Conservation (phyloP, 2,329 filamentous ascomycete species). For the Aspergillus pseudoviridinutans region DNA sequence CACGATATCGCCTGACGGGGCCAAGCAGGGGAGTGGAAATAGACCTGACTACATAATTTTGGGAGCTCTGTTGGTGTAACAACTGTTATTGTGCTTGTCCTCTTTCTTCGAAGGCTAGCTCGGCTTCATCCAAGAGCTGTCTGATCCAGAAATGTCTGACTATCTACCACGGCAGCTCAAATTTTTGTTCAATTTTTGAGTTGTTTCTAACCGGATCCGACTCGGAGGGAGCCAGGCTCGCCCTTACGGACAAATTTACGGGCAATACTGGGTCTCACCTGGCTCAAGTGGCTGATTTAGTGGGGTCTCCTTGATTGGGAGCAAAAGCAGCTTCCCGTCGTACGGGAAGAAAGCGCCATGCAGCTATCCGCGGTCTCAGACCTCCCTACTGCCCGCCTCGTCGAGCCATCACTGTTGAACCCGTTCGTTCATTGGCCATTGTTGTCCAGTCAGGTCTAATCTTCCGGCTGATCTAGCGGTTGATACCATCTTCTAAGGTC, state of each 20-base stretch:
- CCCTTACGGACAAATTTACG: conserved; percentile 5
- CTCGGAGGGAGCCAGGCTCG: conserved; percentile 11
- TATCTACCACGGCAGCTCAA: background rate
- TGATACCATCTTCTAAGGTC: conserved; percentile 11
- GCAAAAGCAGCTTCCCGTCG: conserved; percentile 22
- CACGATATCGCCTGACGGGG: conserved; percentile 11
- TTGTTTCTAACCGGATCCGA: conserved; percentile 1
- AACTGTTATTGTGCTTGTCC: background rate
- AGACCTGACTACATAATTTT: conserved; percentile 3
- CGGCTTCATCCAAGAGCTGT: background rate
- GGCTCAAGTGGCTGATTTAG: conserved; percentile 10
- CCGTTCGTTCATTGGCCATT: conserved; percentile 20
- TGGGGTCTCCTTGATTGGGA: conserved; percentile 20
- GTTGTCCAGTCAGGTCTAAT: conserved; percentile 14
- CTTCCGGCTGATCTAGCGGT: conserved; percentile 19
- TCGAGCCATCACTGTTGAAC: conserved; percentile 15
- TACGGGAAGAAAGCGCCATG: conserved; percentile 27
- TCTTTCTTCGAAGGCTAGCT: background rate
- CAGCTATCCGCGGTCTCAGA: conserved; percentile 32
- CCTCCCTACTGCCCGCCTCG: conserved; percentile 25
- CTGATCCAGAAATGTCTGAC: background rate
- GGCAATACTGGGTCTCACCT: conserved; percentile 6
- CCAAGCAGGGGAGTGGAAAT: conserved; percentile 2
- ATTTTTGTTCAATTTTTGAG: background rate
- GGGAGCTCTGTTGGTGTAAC: background rate